Conservation (phyloP, 1,284 basidiomycete species). For the Malassezia obtusa region DNA sequence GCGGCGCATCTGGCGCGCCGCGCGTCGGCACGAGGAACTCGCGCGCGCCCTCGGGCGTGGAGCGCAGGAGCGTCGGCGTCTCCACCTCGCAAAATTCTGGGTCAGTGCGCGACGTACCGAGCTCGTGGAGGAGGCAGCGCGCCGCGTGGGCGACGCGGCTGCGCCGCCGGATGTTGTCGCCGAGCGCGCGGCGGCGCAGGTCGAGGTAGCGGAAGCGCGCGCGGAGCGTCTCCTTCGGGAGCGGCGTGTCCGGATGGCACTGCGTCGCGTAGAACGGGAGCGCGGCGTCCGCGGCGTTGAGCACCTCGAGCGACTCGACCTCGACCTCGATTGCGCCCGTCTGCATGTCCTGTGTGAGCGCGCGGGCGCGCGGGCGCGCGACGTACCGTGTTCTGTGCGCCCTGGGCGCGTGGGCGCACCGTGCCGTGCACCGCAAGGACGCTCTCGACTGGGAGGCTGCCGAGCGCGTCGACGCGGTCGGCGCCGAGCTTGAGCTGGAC, state of each 20-base stretch:
- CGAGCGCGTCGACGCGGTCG: constrained; percentile 56
- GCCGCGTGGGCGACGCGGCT: constrained; percentile 69
- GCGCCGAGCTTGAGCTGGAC: constrained; percentile 57
- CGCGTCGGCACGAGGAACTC: constrained; percentile 91
- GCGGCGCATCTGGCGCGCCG: constrained; percentile 22
- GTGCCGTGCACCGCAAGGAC: constrained; percentile 22
- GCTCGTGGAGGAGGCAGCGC: constrained; percentile 62
- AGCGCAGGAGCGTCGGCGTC: constrained; percentile 82
- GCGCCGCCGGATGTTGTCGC: constrained; percentile 68
- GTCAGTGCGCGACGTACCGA: too few relatives aligned
- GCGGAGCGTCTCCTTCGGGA: constrained; percentile 72
- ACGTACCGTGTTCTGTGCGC: constrained; percentile 19
- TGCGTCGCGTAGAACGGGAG: constrained; percentile 76
- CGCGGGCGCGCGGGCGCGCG: neutral
- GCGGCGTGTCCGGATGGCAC: constrained; percentile 21
- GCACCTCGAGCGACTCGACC: constrained; percentile 60
- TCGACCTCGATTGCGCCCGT: constrained; percentile 71
- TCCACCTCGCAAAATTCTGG: constrained; percentile 80
- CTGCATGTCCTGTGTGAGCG: constrained; percentile 8
- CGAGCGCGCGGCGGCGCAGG: constrained; percentile 63
- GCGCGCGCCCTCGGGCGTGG: constrained; percentile 83
- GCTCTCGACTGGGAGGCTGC: constrained; percentile 27
- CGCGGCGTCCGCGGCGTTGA: constrained; percentile 63
- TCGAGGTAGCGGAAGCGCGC: constrained; percentile 78
- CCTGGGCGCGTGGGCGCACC: constrained; percentile 20